Percentiles rank a stretch among this genome's conserved stretches.
Conservation (phyloP, 345 rosid species). For the Camelina hispida region DNA sequence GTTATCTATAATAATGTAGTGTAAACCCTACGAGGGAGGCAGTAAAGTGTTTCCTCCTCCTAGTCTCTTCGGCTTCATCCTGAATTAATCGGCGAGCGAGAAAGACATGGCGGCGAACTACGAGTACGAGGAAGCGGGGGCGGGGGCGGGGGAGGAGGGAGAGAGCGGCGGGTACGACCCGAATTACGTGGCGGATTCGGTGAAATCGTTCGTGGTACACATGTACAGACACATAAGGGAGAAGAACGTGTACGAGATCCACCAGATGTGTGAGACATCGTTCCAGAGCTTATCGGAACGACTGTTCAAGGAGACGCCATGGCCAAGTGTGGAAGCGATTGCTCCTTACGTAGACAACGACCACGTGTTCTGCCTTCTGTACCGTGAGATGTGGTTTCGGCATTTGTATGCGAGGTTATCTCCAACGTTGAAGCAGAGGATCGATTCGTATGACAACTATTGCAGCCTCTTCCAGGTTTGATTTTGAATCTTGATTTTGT, state of each 20-base stretch:
- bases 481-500: neutral
- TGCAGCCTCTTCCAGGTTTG: constrained; percentile 81
- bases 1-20: too few relatives aligned
- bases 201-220: constrained; percentile 87
- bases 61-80: too few relatives aligned
- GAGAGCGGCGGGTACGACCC: constrained; percentile 69
- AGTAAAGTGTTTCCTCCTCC: too few relatives aligned
- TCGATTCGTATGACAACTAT: constrained; percentile 96
- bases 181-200: constrained; percentile 93
- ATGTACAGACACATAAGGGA: constrained; percentile 97
- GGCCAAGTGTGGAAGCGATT: constrained; percentile 96
- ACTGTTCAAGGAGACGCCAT: constrained; percentile 89
- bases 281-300: constrained; percentile 90
- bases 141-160: constrained; percentile 47
- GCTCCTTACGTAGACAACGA: constrained; percentile 88
- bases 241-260: constrained; percentile 98
- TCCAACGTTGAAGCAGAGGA: constrained; percentile 91
- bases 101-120: too few relatives aligned
- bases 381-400: constrained; percentile 99
- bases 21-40: too few relatives aligned
- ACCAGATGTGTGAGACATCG: constrained; percentile 98
- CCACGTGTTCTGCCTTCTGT: constrained; percentile 89
- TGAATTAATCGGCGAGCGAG: too few relatives aligned
- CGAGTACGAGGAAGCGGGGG: constrained; percentile 6
- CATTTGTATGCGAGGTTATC: constrained; percentile 91